These are phyloP conservation scores for Pelargonium australe DNA, from an alignment of 441 rosid genomes.

Conservation along the genomic window DNA sequence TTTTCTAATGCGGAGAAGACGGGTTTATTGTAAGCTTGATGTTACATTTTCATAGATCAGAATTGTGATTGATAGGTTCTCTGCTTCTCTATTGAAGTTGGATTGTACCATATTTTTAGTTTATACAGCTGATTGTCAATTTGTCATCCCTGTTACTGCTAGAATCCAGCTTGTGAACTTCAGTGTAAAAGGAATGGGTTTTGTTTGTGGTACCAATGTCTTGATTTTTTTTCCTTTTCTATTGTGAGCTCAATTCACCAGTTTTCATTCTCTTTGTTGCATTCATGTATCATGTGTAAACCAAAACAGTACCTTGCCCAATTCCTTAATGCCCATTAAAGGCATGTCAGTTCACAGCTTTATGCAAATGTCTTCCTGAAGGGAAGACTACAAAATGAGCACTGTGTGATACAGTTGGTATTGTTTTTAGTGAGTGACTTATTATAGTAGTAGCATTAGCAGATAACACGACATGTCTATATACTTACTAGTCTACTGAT, in stretches of 20 bases:
- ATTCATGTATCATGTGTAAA: background rate
- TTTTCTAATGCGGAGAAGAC: background rate
- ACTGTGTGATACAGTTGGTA: background rate
- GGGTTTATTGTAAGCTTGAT: background rate
- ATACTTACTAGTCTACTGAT: too few relatives aligned
- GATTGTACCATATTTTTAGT: constrained; percentile 4
- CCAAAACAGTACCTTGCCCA: background rate
- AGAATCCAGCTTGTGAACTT: too few relatives aligned
- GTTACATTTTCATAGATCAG: too few relatives aligned
- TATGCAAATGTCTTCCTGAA: background rate
- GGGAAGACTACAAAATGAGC: too few relatives aligned
- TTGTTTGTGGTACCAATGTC: background rate
- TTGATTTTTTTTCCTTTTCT: background rate
- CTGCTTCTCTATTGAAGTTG: background rate
- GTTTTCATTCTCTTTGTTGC: background rate
- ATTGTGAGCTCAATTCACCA: background rate
- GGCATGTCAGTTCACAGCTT: background rate
- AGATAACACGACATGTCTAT: too few relatives aligned
- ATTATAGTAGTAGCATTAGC: too few relatives aligned
- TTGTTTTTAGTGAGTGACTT: background rate
- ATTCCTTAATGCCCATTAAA: background rate
- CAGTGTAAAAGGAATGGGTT: background rate
- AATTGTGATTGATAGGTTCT: background rate
- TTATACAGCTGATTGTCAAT: background rate
- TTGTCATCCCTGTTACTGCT: background rate